Evolutionary conservation across 75 land plant genomes (phyloP).

Genomic region (Selaginella tamariscina): DNA sequence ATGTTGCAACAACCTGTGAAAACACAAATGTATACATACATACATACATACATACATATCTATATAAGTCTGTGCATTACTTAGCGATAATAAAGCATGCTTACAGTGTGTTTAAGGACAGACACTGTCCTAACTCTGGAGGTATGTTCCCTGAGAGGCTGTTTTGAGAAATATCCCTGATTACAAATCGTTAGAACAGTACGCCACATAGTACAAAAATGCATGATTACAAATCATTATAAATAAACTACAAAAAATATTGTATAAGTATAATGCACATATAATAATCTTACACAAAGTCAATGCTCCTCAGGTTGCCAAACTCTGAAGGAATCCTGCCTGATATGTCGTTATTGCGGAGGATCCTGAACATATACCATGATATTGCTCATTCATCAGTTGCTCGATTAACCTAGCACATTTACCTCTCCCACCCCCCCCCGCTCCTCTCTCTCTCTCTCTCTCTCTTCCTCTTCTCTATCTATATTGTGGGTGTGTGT

Average conservation of each 20-base stretch:
- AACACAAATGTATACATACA: too few relatives aligned
- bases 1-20: constrained; percentile 48
- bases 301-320: constrained; percentile 74
- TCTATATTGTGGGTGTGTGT: too few relatives aligned
- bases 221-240: too few relatives aligned
- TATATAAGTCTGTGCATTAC: background rate
- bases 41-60: too few relatives aligned
- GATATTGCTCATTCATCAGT: too few relatives aligned
- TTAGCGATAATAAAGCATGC: constrained; percentile 14
- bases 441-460: too few relatives aligned
- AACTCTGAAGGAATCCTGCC: constrained; percentile 71
- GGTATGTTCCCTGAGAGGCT: constrained; percentile 59
- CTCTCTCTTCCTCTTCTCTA: too few relatives aligned
- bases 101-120: constrained; percentile 60
- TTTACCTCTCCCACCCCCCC: too few relatives aligned
- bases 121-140: constrained; percentile 77
- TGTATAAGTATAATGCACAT: background rate
- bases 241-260: too few relatives aligned
- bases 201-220: background rate
- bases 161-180: constrained; percentile 73
- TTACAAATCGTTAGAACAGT: background rate
- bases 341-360: constrained; percentile 53
- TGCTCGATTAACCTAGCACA: too few relatives aligned
- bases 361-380: constrained; percentile 38
- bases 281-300: constrained; percentile 50